phyloP scores from a whole-genome alignment of 306 rosid species.

The Rosa multiflora region DNA sequence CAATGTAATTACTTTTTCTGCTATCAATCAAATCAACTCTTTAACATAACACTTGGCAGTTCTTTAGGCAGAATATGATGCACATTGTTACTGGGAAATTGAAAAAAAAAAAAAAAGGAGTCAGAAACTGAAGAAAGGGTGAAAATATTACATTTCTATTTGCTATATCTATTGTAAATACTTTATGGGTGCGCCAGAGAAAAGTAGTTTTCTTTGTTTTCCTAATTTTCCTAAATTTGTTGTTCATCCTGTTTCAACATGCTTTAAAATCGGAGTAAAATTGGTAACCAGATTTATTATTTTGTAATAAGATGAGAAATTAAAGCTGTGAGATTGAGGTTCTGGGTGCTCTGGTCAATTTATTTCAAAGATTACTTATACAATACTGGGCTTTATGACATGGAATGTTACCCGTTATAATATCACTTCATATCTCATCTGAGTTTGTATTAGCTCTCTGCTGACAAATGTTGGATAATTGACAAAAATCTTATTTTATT shows the following conservation, averaged over 20 bases:
- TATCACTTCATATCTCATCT: neutral
- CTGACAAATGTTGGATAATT: conserved; percentile 2
- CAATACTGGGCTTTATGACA: conserved; percentile 2
- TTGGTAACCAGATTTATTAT: neutral
- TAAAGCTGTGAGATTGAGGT: neutral
- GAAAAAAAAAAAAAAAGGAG: neutral
- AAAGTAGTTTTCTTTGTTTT: conserved; percentile 7
- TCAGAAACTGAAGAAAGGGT: neutral
- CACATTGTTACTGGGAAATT: neutral
- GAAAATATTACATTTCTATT: neutral
- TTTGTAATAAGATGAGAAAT: neutral
- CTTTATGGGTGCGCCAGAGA: neutral
- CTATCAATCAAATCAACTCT: conserved; percentile 3
- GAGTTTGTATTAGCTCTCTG: neutral
- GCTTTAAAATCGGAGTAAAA: neutral
- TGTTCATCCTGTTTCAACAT: neutral
- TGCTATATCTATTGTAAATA: neutral
- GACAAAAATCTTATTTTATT: conserved; percentile 23
- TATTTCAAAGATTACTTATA: neutral
- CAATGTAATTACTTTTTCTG: neutral
- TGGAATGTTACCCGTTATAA: conserved; percentile 16
- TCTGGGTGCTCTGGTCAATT: neutral
- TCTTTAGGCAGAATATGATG: neutral
- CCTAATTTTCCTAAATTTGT: neutral
- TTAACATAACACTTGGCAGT: neutral